Base-by-base conservation (phyloP, 2,329 filamentous ascomycete species). In the Beauveria sp. region DNA sequence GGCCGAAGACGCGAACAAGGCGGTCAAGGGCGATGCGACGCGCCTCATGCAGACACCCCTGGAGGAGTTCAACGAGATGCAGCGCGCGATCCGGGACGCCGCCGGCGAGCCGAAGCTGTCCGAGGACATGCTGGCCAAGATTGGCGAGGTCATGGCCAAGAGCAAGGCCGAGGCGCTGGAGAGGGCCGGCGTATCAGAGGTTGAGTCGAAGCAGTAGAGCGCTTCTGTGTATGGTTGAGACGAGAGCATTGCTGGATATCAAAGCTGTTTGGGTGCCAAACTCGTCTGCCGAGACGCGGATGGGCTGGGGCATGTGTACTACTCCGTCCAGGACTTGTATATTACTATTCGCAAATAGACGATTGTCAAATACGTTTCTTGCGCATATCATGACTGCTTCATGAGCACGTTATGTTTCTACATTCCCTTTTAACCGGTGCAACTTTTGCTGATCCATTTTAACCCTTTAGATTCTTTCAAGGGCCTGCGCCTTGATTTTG, bases 141-240 rank as follows among this genome's bases (percentile, higher is more conserved):
- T 88, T 68, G 85, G 85, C 66, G 76, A 83, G 73, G 73, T 86
- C 67, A 86, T 88, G 74, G 82, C 81, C 42, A 85, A 83, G 70
- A 78, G 79, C 70, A 72, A 75, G 62, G 70, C 69, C 62, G 72
- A 73, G 6, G 72, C 72, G 5, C 67, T 79, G 66, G 73, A 76
- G 55, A 69, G 73, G 7, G 73, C 73, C 2, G 75, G 73, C n/a
- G 63, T 75, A 14, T 70, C 72, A 18, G 72, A 76, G 64, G 72
- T 65, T 5, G n/a, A 54, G 18, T 58, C 62, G 53, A 57, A 57
- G 48, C 58, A 63, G 57, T 63, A 63, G 16, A 34, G 12, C 5
- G 43, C 16, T 49, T 45, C 12, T 22, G 24, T 51, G 60, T 22
- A 31, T 31, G 24, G n/a, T 43, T 24, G 31, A 50, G 18, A 26